Evolutionary conservation across 441 rosid species (phyloP).

Genomic region (Bocquillonia castaneifolia): DNA sequence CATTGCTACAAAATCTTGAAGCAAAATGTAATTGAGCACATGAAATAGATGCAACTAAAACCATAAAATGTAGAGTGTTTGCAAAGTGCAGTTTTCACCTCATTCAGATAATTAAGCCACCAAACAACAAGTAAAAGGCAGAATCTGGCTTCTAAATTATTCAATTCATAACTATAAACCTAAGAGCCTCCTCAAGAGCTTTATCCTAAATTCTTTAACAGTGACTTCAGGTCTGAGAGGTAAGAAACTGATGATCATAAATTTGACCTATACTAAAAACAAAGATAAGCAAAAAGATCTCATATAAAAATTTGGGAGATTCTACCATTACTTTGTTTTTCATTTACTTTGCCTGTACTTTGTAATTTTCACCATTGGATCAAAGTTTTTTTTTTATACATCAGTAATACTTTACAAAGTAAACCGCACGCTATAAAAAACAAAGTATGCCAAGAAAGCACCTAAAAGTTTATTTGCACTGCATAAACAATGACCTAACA

Average conservation of each 20-base stretch:
- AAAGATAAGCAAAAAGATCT: too few relatives aligned
- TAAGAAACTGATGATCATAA: neutral
- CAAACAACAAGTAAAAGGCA: neutral
- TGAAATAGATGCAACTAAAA: neutral
- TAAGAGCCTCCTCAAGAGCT: neutral
- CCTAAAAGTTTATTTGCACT: neutral
- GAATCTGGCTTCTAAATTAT: neutral
- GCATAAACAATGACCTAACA: neutral
- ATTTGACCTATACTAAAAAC: neutral
- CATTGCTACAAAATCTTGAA: neutral
- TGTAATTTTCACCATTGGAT: too few relatives aligned
- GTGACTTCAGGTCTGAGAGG: neutral
- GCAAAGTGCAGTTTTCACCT: neutral
- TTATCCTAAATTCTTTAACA: conserved; percentile 1
- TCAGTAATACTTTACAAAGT: too few relatives aligned
- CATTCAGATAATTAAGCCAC: conserved; percentile 1
- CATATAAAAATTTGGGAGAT: too few relatives aligned
- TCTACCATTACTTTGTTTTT: too few relatives aligned
- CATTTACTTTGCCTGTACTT: too few relatives aligned
- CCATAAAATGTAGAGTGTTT: neutral
- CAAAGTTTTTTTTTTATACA: too few relatives aligned
- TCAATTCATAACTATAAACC: neutral
- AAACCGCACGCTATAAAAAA: too few relatives aligned
- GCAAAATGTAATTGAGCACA: conserved; percentile 3
- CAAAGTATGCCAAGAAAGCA: too few relatives aligned